Conservation (phyloP, 192 early-diverging fungal species). For the Coemansia sp. region DNA sequence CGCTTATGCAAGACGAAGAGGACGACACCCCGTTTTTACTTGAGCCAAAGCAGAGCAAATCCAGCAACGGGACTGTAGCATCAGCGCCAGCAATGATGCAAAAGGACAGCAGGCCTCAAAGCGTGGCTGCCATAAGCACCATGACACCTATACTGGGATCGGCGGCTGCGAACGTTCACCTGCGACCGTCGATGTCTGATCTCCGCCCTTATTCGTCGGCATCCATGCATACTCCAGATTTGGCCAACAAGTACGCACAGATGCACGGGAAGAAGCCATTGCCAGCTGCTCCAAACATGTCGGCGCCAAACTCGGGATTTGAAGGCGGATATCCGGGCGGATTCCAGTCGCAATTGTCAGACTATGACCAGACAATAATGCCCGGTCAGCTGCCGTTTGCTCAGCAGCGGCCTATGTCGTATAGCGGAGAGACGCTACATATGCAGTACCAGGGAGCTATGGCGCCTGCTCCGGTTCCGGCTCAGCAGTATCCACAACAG, state of each 20-base stretch:
- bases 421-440: constrained; percentile 19
- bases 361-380: constrained; percentile 44
- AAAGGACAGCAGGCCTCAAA: not conserved
- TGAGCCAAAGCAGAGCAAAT: constrained; percentile 20
- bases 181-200: constrained; percentile 48
- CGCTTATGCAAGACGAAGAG: constrained; percentile 20
- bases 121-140: not conserved
- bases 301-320: not conserved
- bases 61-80: constrained; percentile 16
- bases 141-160: constrained; percentile 6
- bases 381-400: constrained; percentile 31
- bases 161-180: not conserved
- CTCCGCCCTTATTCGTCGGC: constrained; percentile 54
- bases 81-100: constrained; percentile 36
- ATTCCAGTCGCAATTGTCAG: constrained; percentile 6
- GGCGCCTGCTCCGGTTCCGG: not conserved
- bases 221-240: constrained; percentile 43
- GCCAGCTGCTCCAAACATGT: constrained; percentile 28
- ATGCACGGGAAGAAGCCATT: constrained; percentile 52
- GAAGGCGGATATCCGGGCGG: constrained; percentile 2
- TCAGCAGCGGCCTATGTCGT: constrained; percentile 23
- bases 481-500: constrained; percentile 13
- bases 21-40: constrained; percentile 19
- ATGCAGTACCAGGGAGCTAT: constrained; percentile 19
- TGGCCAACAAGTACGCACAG: constrained; percentile 50